Evolutionary conservation across 2,329 filamentous ascomycete species (phyloP), one percentile per base, ranked within the genome.

Genomic region (Lizonia empirigonia): DNA sequence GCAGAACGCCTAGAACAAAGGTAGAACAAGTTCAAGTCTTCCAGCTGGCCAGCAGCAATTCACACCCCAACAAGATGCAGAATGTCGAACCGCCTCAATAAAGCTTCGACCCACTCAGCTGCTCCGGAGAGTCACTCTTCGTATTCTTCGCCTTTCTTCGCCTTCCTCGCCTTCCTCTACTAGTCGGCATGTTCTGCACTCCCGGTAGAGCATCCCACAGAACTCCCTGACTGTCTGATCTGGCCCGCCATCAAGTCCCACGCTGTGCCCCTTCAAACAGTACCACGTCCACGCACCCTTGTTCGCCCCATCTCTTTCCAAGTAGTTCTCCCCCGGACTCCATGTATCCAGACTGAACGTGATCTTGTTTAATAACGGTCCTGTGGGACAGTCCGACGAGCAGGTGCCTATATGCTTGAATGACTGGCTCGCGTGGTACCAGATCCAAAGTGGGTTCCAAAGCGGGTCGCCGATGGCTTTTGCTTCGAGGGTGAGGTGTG

Each of bases 371-470:
- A 73, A 54, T 37, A 51, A 54, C 0, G 65, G 64, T 0, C 65
- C 66, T 0, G 41, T 47, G 3, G 37, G 36, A 0, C 52, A 55
- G 9, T 59, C 55, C 1, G 45, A 37, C 8, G 44, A 8, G 0
- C 45, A 45, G 0, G 60, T 62, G 23, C 68, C 70, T 52, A 71
- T 66, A 7, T 56, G 44, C 51, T 70, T 71, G 54, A 74, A 72
- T 0, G 62, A 60, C 38, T 70, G 67, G 2, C 60, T 59, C 1
- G 70, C 63, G 22, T 73, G 69, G 49, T 67, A 73, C 72, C 72
- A 74, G 22, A 73, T 66, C 70, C 70, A 73, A 1, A 74, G 59
- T 7, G 72, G 72, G 33, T 74, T 74, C 72, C 72, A 74, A 9
- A 74, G 60, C 6, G 69, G 69, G 38, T 74, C 69, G 2, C 69